A percentile compares a stretch with the other conserved stretches of the same genome.
Conservation (phyloP, 2,329 filamentous ascomycete species). For the Phaeosphaeriaceae sp. region DNA sequence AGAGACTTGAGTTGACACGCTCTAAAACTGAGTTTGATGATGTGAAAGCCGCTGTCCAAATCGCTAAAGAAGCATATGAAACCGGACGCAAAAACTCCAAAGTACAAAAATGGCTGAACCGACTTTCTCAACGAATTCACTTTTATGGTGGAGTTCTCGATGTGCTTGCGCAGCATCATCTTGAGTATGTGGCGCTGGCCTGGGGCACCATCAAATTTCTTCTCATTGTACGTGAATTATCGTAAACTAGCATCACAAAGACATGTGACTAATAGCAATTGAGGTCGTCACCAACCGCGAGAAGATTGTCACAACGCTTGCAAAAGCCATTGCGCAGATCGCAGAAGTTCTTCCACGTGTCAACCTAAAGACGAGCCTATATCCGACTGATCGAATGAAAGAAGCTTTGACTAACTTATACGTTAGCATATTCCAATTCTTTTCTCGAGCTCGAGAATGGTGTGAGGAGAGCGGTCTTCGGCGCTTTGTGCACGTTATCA, state of each 20-base stretch:
- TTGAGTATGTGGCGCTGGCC: slow-evolving; percentile 37
- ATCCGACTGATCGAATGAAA: slow-evolving; percentile 29
- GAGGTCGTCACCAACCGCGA: slow-evolving; percentile 12
- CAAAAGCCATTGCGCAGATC: slow-evolving; percentile 12
- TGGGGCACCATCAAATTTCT: slow-evolving; percentile 41
- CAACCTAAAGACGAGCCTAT: slow-evolving; percentile 12
- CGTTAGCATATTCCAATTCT: slow-evolving; percentile 32
- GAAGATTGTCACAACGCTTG: background rate
- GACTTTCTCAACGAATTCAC: slow-evolving; percentile 4
- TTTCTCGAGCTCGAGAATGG: slow-evolving; percentile 20
- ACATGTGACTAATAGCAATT: background rate
- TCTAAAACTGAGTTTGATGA: background rate
- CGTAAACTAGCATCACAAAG: background rate
- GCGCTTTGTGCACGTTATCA: slow-evolving; percentile 18
- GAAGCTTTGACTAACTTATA: slow-evolving; percentile 28
- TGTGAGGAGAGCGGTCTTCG: slow-evolving; percentile 28
- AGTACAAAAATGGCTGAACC: slow-evolving; percentile 11
- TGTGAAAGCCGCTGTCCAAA: slow-evolving; percentile 8
- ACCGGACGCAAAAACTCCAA: background rate
- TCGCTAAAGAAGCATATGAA: slow-evolving; percentile 5
- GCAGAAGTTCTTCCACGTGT: slow-evolving; percentile 14
- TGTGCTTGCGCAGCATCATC: slow-evolving; percentile 36
- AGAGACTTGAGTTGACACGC: background rate
- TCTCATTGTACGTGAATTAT: slow-evolving; percentile 22
- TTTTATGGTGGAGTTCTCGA: slow-evolving; percentile 27